Evolutionary conservation across 306 rosid species (phyloP), one percentile per base, ranked within the genome.

Genomic region (Nissolia schottii): DNA sequence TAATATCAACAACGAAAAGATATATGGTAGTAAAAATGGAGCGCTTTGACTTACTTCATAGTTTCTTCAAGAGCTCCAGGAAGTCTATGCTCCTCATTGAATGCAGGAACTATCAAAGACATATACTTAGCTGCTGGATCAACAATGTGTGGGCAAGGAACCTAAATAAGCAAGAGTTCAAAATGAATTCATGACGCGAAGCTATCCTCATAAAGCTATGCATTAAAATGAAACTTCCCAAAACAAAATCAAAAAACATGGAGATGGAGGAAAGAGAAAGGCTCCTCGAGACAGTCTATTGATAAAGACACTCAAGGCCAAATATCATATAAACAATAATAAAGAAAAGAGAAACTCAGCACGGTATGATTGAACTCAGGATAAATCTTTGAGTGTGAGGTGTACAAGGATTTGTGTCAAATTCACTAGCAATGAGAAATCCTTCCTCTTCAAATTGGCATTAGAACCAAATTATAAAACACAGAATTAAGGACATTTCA

Each of bases 81-180:
- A 77, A 93, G 97, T 75, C 98, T 87, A 38, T 74, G 85, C 80
- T 93, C 94, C 74, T 91, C 97, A 67, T 91, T 93, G 80, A 82
- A 93, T 23, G 97, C 94, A 37, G 96, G 98, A 67, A 91, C 73
- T 35, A 93, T 89, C 85, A 93, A 82, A 64, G 97, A 91, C 13
- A 93, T 75, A 83, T 89, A 93, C 82, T 93, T 93, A 43, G 90
- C 85, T 0, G 98, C 93, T 37, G 96, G 97, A 89, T 90, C 94
- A 67, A 79, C 89, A 75, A 91, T 78, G 22, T 87, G 84, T 57
- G 98, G 89, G 59, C 96, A 93, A 32, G 85, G 85, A 83, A 90
- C 97, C 96, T 93, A 65, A 32, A 68, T 24, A 48, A 61, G 66
- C 60, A 48, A 56, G 32, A 70, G 40, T 76, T 68, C 37, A 79